These are phyloP conservation scores for Stemphylium beticola DNA, from an alignment of 2,329 filamentous ascomycete species.

Conservation along the genomic window DNA sequence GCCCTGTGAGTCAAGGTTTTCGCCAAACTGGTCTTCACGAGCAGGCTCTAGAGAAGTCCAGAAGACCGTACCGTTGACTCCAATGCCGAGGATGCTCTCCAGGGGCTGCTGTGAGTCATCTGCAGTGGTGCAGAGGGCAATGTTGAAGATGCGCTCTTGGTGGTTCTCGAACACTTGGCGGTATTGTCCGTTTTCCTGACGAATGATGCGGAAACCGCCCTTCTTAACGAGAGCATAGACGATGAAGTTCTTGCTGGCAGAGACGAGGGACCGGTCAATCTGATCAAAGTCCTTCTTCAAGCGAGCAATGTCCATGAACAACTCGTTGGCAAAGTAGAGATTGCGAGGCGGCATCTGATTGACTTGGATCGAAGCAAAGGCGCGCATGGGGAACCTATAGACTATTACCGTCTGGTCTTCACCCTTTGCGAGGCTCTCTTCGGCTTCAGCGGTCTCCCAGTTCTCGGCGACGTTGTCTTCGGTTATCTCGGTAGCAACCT, in stretches of 20 bases:
- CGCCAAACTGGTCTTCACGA: conserved; percentile 66
- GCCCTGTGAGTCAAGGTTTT: conserved; percentile 83
- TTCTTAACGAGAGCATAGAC: conserved; percentile 93
- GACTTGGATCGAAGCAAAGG: conserved; percentile 89
- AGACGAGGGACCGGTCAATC: conserved; percentile 89
- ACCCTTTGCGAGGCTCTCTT: conserved; percentile 71
- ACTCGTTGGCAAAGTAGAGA: conserved; percentile 74
- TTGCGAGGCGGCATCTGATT: conserved; percentile 60
- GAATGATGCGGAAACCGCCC: conserved; percentile 89
- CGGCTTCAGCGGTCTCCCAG: conserved; percentile 86
- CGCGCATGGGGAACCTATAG: conserved; percentile 95
- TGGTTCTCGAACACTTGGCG: conserved; percentile 90
- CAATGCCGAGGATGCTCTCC: conserved; percentile 89
- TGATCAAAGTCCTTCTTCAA: conserved; percentile 98
- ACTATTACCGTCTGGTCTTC: conserved; percentile 75
- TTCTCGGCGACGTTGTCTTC: conserved; percentile 73
- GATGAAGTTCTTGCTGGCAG: conserved; percentile 89
- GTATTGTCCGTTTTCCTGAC: conserved; percentile 90
- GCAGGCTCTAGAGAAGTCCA: conserved; percentile 73
- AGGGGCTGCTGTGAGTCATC: conserved; percentile 52
- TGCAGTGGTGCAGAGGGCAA: conserved; percentile 75
- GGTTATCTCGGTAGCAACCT: conserved; percentile 62
- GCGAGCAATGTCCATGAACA: conserved; percentile 89
- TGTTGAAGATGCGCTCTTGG: conserved; percentile 93
- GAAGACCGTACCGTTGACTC: conserved; percentile 95